Base-by-base conservation (phyloP, 225 moss, liverwort and hornwort species). In the Anthoceros angustus region DNA sequence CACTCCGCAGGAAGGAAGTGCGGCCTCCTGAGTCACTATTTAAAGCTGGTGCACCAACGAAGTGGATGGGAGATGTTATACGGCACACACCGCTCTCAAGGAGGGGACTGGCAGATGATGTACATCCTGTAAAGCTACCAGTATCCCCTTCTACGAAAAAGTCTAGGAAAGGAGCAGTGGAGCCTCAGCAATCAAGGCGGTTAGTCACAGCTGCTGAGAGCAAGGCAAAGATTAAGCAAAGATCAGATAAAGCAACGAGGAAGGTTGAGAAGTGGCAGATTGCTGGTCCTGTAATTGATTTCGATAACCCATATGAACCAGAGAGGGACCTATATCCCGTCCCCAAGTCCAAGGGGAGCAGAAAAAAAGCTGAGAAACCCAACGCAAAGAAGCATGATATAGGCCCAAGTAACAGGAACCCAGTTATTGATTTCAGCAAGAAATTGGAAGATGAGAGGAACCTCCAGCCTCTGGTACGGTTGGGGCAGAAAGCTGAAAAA, bases 21-120 rank as follows among this genome's bases (percentile, higher is more conserved):
- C 72, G 16, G 8, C 50, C 77, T 72, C 65, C 67, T 38, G 45
- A 69, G 10, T 63, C 70, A 2, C 68, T 69, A 63, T 63, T 69
- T 63, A 71, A 25, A 72, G 23, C 80, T 62, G 69, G 74, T 62
- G 11, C 41, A n/a, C 14, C 62, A 46, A 64, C 66, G 14, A 78
- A 72, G 63, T 66, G 67, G 12, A 70, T 68, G 8, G 55, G 18
- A 6, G 0, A 9, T 55, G 55, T 9, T 18, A 4, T 32, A 32
- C 32, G 32, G 4, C 32, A 32, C 2, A 32, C 32, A 32, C 32
- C 32, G 32, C 1, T 32, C 32, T 32, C 32, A 32, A 32, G 32
- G 32, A 32, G 32, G 32, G 32, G 32, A 32, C 32, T 32, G 32
- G 32, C 32, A 32, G 32, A 4, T 32, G 32, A 32, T 32, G 32